Percentiles rank a stretch among this genome's conserved stretches.
phyloP scores from a whole-genome alignment of 208 protist genomes.

The Trypanosoma caninum region DNA sequence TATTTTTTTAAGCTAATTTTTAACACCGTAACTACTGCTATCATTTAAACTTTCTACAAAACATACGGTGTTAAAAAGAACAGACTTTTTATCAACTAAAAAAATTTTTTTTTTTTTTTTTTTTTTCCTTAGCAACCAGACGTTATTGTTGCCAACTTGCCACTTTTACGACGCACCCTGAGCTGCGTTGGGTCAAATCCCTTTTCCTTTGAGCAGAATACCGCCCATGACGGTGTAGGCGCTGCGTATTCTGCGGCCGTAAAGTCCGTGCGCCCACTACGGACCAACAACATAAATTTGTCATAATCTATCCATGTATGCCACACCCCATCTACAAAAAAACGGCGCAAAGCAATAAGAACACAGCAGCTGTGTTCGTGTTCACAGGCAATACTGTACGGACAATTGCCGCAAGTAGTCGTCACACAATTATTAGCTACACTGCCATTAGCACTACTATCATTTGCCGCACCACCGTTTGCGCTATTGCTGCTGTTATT shows the following conservation, averaged over 20 bases:
- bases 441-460: slow-evolving; percentile 10
- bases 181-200: slow-evolving; percentile 90
- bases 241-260: slow-evolving; percentile 75
- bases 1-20: neutral
- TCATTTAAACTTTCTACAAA: too few relatives aligned
- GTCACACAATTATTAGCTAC: slow-evolving; percentile 24
- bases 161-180: slow-evolving; percentile 60
- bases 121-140: slow-evolving; percentile 38
- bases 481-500: neutral
- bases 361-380: slow-evolving; percentile 93
- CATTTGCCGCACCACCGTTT: neutral
- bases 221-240: slow-evolving; percentile 80
- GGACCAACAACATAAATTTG: slow-evolving; percentile 67
- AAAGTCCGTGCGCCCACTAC: slow-evolving; percentile 47
- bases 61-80: too few relatives aligned
- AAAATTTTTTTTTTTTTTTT: neutral
- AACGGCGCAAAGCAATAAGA: slow-evolving; percentile 85
- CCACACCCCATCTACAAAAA: slow-evolving; percentile 71
- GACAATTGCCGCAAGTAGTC: slow-evolving; percentile 34
- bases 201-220: slow-evolving; percentile 66
- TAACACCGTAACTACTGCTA: neutral
- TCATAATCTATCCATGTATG: slow-evolving; percentile 93
- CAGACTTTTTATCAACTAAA: neutral
- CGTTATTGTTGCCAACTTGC: slow-evolving; percentile 36
- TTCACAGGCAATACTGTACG: slow-evolving; percentile 88